These are phyloP conservation scores for Dactylellina leptospora DNA, from an alignment of 2,329 filamentous ascomycete species.

Conservation along the genomic window DNA sequence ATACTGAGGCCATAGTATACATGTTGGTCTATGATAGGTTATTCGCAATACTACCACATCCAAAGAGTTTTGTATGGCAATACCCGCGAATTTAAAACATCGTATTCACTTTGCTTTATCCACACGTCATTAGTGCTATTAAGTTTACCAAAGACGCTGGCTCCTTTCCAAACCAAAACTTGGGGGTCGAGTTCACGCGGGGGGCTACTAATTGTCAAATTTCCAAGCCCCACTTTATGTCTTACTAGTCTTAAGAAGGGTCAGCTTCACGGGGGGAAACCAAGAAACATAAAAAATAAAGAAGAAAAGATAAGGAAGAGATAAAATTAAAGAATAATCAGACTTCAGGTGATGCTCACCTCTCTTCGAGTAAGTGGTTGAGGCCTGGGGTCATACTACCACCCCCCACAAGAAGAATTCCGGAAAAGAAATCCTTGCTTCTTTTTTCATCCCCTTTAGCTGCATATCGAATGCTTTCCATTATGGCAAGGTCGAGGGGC, in stretches of 20 bases:
- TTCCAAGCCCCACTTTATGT: conserved; percentile 68
- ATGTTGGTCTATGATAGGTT: too few species aligned
- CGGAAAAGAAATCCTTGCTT: conserved; percentile 84
- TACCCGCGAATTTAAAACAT: conserved; percentile 80
- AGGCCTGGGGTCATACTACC: conserved; percentile 83
- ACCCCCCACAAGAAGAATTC: conserved; percentile 89
- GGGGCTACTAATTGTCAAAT: conserved; percentile 73
- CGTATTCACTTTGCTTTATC: conserved; percentile 88
- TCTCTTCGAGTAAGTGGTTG: conserved; percentile 82
- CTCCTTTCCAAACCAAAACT: conserved; percentile 98
- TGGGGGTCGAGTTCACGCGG: conserved; percentile 95
- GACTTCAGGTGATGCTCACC: conserved; percentile 68
- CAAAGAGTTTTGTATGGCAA: conserved; percentile 82
- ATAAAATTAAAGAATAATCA: conserved; percentile 64
- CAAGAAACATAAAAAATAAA: too few species aligned
- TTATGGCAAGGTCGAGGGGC: conserved; percentile 86
- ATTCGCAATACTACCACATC: too few species aligned
- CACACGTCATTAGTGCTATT: conserved; percentile 89
- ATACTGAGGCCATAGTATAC: too few species aligned
- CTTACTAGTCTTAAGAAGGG: conserved; percentile 34
- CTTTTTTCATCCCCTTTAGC: conserved; percentile 91
- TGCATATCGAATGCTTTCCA: conserved; percentile 87
- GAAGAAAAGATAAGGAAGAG: conserved; percentile 60
- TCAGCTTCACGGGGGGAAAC: too few species aligned
- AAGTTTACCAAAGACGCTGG: conserved; percentile 92